These are phyloP conservation scores for Ogataea saltuana DNA, from an alignment of 805 yeast genomes.

Conservation along the genomic window DNA sequence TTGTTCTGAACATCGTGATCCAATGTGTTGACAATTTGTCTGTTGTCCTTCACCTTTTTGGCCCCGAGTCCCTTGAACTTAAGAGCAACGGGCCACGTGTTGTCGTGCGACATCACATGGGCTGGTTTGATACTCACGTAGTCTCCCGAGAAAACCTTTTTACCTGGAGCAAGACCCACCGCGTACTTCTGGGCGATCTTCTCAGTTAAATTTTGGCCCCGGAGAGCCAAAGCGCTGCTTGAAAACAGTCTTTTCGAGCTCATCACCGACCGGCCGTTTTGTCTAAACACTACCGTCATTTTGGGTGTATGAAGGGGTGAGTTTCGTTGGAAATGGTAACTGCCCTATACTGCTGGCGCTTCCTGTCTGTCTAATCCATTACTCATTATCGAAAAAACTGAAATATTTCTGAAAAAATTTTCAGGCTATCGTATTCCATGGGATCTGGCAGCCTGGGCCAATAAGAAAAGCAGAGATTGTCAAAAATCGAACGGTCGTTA, in stretches of 20 bases:
- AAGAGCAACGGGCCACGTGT: conserved; percentile 98
- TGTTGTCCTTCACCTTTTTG: conserved; percentile 71
- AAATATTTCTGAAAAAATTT: conserved; percentile 1
- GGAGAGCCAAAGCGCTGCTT: conserved; percentile 19
- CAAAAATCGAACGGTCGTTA: neutral
- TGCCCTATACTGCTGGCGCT: too few species aligned
- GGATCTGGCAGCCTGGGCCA: conserved; percentile 3
- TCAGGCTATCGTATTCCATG: conserved; percentile 2
- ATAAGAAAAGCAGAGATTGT: conserved; percentile 1
- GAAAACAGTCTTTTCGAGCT: conserved; percentile 21
- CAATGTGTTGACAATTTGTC: conserved; percentile 92
- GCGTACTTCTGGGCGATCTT: conserved; percentile 94
- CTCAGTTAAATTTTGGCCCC: conserved; percentile 88
- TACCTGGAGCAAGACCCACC: conserved; percentile 76
- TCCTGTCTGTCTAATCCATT: too few species aligned
- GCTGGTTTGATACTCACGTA: conserved; percentile 94
- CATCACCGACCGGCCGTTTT: too few species aligned
- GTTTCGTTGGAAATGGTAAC: neutral
- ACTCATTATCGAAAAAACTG: too few species aligned
- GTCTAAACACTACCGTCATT: conserved; percentile 3
- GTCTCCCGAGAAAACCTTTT: conserved; percentile 84
- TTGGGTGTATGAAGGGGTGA: neutral
- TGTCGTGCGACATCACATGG: conserved; percentile 99
- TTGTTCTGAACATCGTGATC: conserved; percentile 98
- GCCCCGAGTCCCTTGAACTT: conserved; percentile 97